Conservation (phyloP, 1,284 basidiomycete genomes). For the Ustilago cynodontis region DNA sequence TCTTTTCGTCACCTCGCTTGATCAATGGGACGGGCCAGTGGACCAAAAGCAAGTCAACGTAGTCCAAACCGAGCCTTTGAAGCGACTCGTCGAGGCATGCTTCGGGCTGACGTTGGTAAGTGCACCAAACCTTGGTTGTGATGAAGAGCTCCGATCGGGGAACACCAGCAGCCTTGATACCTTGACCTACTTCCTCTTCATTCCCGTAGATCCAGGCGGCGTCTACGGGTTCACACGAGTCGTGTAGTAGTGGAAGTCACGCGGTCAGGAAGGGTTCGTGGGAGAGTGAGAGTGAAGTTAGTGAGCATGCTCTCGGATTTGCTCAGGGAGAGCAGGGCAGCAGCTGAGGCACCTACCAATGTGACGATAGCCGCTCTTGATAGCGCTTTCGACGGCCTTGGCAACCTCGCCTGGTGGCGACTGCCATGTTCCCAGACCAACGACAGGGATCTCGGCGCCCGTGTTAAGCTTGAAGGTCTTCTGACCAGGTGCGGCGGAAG, state of each 20-base stretch:
- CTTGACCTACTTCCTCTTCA: conserved; percentile 85
- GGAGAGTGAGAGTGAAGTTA: neutral
- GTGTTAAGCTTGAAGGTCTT: conserved; percentile 68
- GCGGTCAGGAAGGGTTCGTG: neutral
- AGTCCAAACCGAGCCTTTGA: conserved; percentile 79
- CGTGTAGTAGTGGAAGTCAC: neutral
- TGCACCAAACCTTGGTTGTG: conserved; percentile 81
- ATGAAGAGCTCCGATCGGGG: conserved; percentile 84
- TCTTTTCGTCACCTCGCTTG: conserved; percentile 77
- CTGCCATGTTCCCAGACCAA: conserved; percentile 59
- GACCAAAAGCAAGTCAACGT: conserved; percentile 78
- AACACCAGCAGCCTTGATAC: conserved; percentile 79
- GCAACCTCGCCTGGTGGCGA: conserved; percentile 72
- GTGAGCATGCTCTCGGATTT: neutral
- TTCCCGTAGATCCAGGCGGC: conserved; percentile 72
- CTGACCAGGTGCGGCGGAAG: conserved; percentile 50
- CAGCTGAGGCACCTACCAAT: conserved; percentile 14
- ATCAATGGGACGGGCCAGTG: conserved; percentile 74
- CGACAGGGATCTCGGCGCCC: conserved; percentile 66
- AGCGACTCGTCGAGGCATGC: conserved; percentile 80
- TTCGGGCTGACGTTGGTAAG: conserved; percentile 71
- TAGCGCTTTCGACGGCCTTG: conserved; percentile 71
- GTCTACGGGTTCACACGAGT: conserved; percentile 5
- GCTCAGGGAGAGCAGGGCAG: neutral
- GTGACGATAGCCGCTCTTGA: conserved; percentile 48